phyloP scores from a whole-genome alignment of 2,329 filamentous ascomycete species.

The Parastagonospora avenae region DNA sequence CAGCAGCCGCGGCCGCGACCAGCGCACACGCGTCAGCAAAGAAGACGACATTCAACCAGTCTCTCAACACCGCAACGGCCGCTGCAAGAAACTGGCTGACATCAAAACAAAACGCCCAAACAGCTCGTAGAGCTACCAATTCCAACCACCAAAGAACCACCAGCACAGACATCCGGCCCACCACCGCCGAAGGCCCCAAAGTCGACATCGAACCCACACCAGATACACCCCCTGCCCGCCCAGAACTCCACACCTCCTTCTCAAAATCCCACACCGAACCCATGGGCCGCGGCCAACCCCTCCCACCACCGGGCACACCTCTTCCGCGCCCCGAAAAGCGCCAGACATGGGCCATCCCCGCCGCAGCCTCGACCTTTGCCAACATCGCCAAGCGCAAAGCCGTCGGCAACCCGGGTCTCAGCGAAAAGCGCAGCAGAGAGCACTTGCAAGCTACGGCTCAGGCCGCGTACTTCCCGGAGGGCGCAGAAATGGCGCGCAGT shows the following conservation, averaged over 20 bases:
- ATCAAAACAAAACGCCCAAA: constrained; percentile 46
- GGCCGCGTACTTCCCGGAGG: not conserved
- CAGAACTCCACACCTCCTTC: constrained; percentile 9
- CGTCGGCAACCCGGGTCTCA: constrained; percentile 34
- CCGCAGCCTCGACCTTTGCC: constrained; percentile 45
- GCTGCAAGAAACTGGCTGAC: constrained; percentile 67
- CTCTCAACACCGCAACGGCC: constrained; percentile 55
- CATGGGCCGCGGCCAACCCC: constrained; percentile 80
- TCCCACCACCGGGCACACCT: constrained; percentile 80
- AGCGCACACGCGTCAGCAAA: constrained; percentile 11
- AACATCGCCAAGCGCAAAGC: constrained; percentile 68
- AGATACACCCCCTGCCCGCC: not conserved
- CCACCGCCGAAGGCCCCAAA: constrained; percentile 15
- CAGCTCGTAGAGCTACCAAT: constrained; percentile 4
- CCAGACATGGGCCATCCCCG: constrained; percentile 54
- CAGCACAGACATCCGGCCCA: constrained; percentile 10
- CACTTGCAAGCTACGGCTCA: constrained; percentile 7
- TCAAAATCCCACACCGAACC: constrained; percentile 61
- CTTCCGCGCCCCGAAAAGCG: constrained; percentile 68
- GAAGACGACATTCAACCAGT: constrained; percentile 41
- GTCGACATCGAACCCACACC: constrained; percentile 10
- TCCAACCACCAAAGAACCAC: constrained; percentile 14
- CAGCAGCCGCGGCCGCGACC: constrained; percentile 18
- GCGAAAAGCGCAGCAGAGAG: constrained; percentile 12
- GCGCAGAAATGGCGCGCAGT: not conserved